These are phyloP conservation scores for Pilasporangium apinafurcum DNA, from an alignment of 352 stramenopile species.

Conservation along the genomic window DNA sequence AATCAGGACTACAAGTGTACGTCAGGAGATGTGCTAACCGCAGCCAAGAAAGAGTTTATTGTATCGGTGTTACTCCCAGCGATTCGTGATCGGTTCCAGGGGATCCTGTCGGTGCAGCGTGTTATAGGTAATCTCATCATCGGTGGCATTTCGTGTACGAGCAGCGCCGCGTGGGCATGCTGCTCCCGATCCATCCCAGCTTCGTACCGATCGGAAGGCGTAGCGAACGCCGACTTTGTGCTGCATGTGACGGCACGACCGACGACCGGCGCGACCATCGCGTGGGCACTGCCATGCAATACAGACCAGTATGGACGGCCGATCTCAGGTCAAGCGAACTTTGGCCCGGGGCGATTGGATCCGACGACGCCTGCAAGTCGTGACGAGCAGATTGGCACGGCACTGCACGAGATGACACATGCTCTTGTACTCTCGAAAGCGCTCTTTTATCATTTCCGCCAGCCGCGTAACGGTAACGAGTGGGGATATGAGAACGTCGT, in stretches of 20 bases:
- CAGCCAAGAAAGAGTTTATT: conserved; percentile 64
- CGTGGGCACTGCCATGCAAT: conserved; percentile 77
- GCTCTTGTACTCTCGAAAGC: conserved; percentile 67
- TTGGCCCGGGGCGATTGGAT: conserved; percentile 56
- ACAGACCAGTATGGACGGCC: conserved; percentile 70
- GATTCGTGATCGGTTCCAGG: conserved; percentile 54
- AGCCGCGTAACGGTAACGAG: conserved; percentile 44
- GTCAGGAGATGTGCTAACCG: conserved; percentile 48
- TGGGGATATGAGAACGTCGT: conserved; percentile 73
- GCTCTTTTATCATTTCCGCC: conserved; percentile 54
- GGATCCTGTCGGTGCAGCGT: conserved; percentile 54
- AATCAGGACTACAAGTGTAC: conserved; percentile 43
- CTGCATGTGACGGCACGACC: conserved; percentile 72
- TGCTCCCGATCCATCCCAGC: conserved; percentile 40
- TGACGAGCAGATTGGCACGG: conserved; percentile 62
- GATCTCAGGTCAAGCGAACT: conserved; percentile 81
- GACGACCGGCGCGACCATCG: conserved; percentile 61
- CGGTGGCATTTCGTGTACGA: conserved; percentile 35
- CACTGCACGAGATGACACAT: conserved; percentile 79
- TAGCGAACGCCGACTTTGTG: conserved; percentile 68
- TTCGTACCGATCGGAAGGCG: conserved; percentile 36
- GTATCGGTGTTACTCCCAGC: conserved; percentile 56
- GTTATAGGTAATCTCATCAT: conserved; percentile 65
- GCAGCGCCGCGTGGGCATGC: conserved; percentile 52
- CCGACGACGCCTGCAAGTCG: conserved; percentile 30